Evolutionary conservation across 495 filamentous ascomycete species (phyloP).

Genomic region (Annulohypoxylon nitens): DNA sequence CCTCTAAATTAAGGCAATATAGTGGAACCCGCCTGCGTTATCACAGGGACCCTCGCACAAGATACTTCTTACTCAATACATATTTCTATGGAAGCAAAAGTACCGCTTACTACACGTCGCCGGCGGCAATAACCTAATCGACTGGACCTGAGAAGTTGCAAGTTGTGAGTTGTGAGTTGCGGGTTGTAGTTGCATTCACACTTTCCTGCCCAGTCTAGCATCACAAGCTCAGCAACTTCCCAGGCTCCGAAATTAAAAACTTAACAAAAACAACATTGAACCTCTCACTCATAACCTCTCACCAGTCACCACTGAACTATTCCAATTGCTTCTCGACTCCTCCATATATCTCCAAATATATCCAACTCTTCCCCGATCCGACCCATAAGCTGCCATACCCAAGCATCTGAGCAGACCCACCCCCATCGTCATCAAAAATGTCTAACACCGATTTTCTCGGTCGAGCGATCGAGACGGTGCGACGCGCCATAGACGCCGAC

Average conservation of each 20-base stretch:
- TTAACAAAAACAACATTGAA: conserved; percentile 10
- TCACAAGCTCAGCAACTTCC: conserved; percentile 37
- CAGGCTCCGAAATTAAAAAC: conserved; percentile 4
- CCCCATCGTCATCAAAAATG: conserved; percentile 68
- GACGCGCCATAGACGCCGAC: conserved; percentile 96
- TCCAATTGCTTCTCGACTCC: conserved; percentile 13
- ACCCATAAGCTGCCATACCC: not conserved
- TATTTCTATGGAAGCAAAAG: conserved; percentile 1
- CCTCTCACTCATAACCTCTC: not conserved
- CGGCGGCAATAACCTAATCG: conserved; percentile 41
- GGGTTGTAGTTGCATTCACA: conserved; percentile 32
- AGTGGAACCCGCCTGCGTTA: conserved; percentile 19
- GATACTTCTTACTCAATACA: conserved; percentile 13
- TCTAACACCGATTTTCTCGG: conserved; percentile 97
- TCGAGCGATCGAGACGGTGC: conserved; percentile 93
- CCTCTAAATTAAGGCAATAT: conserved; percentile 35
- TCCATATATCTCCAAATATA: conserved; percentile 9
- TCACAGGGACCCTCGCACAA: not conserved
- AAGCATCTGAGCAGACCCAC: conserved; percentile 5
- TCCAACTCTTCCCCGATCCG: conserved; percentile 13
- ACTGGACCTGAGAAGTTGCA: not conserved
- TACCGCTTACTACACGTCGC: conserved; percentile 28
- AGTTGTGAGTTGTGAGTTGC: not conserved
- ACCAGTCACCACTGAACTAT: conserved; percentile 12
- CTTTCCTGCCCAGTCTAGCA: conserved; percentile 37